phyloP scores from a whole-genome alignment of 2,329 filamentous ascomycete genomes.

The Westerdykella sp. region DNA sequence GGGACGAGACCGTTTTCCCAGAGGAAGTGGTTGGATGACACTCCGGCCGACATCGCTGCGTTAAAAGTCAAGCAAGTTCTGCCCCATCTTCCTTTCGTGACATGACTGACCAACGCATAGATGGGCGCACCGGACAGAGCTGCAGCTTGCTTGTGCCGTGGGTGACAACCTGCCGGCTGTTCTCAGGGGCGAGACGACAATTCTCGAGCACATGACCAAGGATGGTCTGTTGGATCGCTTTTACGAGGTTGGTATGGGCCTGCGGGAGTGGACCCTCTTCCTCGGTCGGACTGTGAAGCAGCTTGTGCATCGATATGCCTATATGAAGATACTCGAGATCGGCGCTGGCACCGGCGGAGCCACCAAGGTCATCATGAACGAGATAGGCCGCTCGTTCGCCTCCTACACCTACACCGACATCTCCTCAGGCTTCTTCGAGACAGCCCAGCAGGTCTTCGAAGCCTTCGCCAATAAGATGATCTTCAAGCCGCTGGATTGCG shows the following conservation, averaged over 20 bases:
- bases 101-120: too few relatives aligned
- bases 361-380: conserved; percentile 4
- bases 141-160: too few relatives aligned
- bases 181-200: too few relatives aligned
- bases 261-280: background rate
- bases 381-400: conserved; percentile 1
- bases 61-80: too few relatives aligned
- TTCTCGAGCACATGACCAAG: too few relatives aligned
- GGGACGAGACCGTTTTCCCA: too few relatives aligned
- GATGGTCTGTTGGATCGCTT: too few relatives aligned
- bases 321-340: conserved; percentile 9
- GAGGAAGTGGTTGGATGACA: too few relatives aligned
- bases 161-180: too few relatives aligned
- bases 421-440: conserved; percentile 5
- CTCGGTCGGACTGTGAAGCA: background rate
- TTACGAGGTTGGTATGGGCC: conserved; percentile 1
- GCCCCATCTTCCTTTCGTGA: too few relatives aligned
- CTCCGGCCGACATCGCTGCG: too few relatives aligned
- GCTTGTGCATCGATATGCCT: background rate
- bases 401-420: conserved; percentile 8
- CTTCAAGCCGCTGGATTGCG: conserved; percentile 3
- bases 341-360: conserved; percentile 8
- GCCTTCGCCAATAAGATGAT: conserved; percentile 1
- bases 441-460: conserved; percentile 1
- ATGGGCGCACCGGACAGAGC: too few relatives aligned